These are phyloP conservation scores for Thalassiosira profunda DNA, from an alignment of 108 stramenopile genomes.

Conservation along the genomic window DNA sequence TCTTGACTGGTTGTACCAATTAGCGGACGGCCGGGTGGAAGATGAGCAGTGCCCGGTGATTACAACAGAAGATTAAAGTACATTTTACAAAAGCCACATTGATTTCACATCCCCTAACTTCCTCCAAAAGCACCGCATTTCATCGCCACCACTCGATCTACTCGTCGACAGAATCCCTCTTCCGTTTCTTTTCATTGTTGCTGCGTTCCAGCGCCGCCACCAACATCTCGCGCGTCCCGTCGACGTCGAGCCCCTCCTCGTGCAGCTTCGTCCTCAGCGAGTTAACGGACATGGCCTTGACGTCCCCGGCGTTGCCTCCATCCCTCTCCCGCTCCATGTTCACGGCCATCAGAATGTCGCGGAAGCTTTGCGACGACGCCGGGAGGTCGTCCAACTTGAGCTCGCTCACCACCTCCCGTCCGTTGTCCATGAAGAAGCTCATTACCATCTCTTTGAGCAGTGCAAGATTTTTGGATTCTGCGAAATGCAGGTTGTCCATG, in stretches of 20 bases:
- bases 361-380: constrained; percentile 23
- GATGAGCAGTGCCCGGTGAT: too few species aligned
- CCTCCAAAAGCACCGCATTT: too few species aligned
- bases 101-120: too few species aligned
- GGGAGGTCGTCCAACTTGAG: constrained; percentile 15
- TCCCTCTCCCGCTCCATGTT: constrained; percentile 27
- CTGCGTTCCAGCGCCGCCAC: too few species aligned
- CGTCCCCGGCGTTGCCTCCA: constrained; percentile 28
- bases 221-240: constrained; percentile 47
- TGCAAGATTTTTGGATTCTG: constrained; percentile 37
- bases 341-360: constrained; percentile 23
- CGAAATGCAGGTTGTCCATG: constrained; percentile 27
- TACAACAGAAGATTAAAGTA: too few species aligned
- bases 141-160: too few species aligned
- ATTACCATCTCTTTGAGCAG: constrained; percentile 31
- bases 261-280: constrained; percentile 27
- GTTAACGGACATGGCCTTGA: constrained; percentile 31
- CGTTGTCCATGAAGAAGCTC: constrained; percentile 20
- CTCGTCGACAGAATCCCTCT: too few species aligned
- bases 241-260: constrained; percentile 34
- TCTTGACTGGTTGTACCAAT: too few species aligned
- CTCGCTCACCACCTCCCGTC: constrained; percentile 8
- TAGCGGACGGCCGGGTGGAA: too few species aligned
- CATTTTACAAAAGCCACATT: too few species aligned
- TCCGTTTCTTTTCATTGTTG: too few species aligned